A percentile compares a stretch with the other conserved stretches of the same genome.
phyloP scores from a whole-genome alignment of 768 basidiomycete genomes.

The Mycena floridula region DNA sequence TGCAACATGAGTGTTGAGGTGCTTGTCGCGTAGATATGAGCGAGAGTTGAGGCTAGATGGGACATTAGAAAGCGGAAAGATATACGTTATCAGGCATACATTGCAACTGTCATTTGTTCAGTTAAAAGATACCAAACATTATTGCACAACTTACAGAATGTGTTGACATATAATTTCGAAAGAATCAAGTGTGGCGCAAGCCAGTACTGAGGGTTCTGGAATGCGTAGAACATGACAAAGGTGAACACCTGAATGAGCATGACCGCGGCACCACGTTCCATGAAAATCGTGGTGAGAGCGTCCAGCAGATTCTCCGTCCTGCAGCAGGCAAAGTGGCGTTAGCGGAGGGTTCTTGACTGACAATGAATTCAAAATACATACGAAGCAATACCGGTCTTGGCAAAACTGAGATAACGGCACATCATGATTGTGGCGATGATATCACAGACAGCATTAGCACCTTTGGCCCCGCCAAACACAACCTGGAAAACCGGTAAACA shows the following conservation, averaged over 20 bases:
- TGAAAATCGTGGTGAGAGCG: slow-evolving; percentile 4
- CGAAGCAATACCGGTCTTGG: slow-evolving; percentile 5
- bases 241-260: slow-evolving; percentile 8
- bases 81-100: no score
- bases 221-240: slow-evolving; percentile 9
- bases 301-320: slow-evolving; percentile 5
- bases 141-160: slow-evolving; percentile 10
- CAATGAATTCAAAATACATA: neutral
- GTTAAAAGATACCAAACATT: neutral
- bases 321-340: neutral
- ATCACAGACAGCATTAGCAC: slow-evolving; percentile 6
- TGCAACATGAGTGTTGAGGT: slow-evolving; percentile 13
- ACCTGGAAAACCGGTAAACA: neutral
- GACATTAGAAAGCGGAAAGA: neutral
- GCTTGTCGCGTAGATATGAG: slow-evolving; percentile 8
- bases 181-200: slow-evolving; percentile 8
- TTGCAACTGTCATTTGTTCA: slow-evolving; percentile 3
- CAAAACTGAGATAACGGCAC: slow-evolving; percentile 4
- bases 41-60: slow-evolving; percentile 8
- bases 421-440: slow-evolving; percentile 6
- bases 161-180: slow-evolving; percentile 9
- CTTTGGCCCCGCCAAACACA: slow-evolving; percentile 4
- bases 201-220: slow-evolving; percentile 7
- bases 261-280: slow-evolving; percentile 7
- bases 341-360: neutral